These are phyloP conservation scores for Pleomassaria siparia DNA, from an alignment of 2,329 filamentous ascomycete genomes.

Conservation along the genomic window DNA sequence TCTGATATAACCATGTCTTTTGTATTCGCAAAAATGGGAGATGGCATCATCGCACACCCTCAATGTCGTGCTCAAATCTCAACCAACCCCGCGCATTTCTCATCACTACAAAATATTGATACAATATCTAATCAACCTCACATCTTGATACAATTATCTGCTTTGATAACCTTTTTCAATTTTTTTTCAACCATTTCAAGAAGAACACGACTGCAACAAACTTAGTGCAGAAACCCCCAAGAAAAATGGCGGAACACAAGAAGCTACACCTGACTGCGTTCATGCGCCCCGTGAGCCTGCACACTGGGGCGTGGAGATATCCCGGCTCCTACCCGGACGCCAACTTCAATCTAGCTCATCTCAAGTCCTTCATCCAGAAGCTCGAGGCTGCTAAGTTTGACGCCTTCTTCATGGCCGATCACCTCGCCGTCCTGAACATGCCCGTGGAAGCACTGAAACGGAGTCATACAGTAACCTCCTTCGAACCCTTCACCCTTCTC, in stretches of 20 bases:
- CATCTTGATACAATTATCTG: too few species aligned
- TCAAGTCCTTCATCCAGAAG: slow-evolving; percentile 57
- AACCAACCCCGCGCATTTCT: too few species aligned
- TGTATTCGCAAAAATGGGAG: too few species aligned
- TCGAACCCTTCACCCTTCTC: slow-evolving; percentile 58
- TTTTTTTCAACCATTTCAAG: too few species aligned
- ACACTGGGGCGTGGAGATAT: slow-evolving; percentile 61
- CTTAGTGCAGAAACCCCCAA: too few species aligned
- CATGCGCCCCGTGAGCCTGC: slow-evolving; percentile 60
- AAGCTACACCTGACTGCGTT: slow-evolving; percentile 56
- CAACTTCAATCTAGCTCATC: slow-evolving; percentile 59
- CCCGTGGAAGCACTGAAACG: slow-evolving; percentile 59
- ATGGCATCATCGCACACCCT: too few species aligned
- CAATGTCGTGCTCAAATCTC: too few species aligned
- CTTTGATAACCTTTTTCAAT: too few species aligned
- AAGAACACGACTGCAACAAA: too few species aligned
- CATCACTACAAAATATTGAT: too few species aligned
- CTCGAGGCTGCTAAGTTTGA: slow-evolving; percentile 58
- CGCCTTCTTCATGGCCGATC: slow-evolving; percentile 60
- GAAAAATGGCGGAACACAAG: slow-evolving; percentile 12
- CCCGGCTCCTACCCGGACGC: slow-evolving; percentile 58
- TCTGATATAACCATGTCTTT: too few species aligned
- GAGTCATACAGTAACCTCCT: slow-evolving; percentile 60
- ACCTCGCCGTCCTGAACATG: slow-evolving; percentile 59
- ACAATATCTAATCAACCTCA: too few species aligned